A percentile compares a stretch with the other conserved stretches of the same genome.
phyloP scores from a whole-genome alignment of 192 early-diverging fungal genomes.

The Backusella liffmaniae region DNA sequence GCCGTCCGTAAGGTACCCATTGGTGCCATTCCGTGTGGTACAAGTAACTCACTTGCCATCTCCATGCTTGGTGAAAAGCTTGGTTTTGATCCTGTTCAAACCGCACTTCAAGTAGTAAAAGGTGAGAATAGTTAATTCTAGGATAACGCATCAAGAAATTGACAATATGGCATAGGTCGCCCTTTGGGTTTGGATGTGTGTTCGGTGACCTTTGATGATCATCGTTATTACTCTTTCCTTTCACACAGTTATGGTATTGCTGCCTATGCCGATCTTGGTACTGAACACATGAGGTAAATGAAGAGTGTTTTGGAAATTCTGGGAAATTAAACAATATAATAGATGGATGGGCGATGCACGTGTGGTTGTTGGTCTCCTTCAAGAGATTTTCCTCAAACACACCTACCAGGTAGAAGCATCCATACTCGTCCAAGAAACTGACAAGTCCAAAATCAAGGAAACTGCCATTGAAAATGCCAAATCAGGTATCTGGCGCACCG shows the following conservation, averaged over 20 bases:
- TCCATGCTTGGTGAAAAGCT: slow-evolving; percentile 47
- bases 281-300: slow-evolving; percentile 41
- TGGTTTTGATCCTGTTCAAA: slow-evolving; percentile 32
- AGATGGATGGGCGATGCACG: slow-evolving; percentile 57
- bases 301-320: neutral
- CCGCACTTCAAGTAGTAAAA: slow-evolving; percentile 43
- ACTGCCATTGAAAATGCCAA: slow-evolving; percentile 20
- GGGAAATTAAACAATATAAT: no score
- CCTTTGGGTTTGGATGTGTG: slow-evolving; percentile 54
- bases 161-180: neutral
- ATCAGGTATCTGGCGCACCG: neutral
- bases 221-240: slow-evolving; percentile 52
- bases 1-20: slow-evolving; percentile 56
- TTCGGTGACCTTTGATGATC: slow-evolving; percentile 49
- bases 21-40: slow-evolving; percentile 61
- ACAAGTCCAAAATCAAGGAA: slow-evolving; percentile 36
- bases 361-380: slow-evolving; percentile 38
- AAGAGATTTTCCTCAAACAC: slow-evolving; percentile 39
- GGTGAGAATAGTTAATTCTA: neutral
- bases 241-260: slow-evolving; percentile 56
- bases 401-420: slow-evolving; percentile 42
- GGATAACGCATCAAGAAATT: neutral
- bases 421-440: slow-evolving; percentile 40
- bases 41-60: slow-evolving; percentile 52
- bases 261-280: slow-evolving; percentile 55